Evolutionary conservation across 1,284 basidiomycete species (phyloP).

Genomic region (Mycena sp.): DNA sequence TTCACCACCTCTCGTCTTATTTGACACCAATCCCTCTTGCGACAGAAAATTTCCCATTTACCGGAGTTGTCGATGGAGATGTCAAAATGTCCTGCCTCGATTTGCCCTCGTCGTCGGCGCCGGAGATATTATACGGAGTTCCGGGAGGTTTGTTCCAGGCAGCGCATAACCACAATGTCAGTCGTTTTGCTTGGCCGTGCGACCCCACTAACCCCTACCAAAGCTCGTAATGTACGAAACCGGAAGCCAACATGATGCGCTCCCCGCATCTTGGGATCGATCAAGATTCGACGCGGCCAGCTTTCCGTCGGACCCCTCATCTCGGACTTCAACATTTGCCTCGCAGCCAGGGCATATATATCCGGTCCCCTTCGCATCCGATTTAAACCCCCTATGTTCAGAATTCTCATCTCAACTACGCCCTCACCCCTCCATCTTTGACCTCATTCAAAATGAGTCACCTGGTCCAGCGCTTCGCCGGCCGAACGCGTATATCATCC

Average conservation of each 20-base stretch:
- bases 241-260: background rate
- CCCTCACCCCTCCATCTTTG: conserved; percentile 27
- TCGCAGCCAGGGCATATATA: background rate
- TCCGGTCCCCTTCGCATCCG: background rate
- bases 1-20: background rate
- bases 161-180: background rate
- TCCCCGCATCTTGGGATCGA: background rate
- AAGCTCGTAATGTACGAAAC: background rate
- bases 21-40: background rate
- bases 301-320: background rate
- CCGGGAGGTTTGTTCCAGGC: background rate
- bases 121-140: background rate
- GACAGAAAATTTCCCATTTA: background rate
- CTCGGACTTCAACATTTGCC: background rate
- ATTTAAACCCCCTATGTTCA: background rate
- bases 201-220: background rate
- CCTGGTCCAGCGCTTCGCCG: background rate
- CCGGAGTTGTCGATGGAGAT: conserved; percentile 7
- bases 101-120: background rate
- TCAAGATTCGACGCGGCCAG: background rate
- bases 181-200: background rate
- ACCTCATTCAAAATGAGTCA: conserved; percentile 23
- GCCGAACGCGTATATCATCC: conserved; percentile 15
- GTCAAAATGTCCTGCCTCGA: conserved; percentile 24
- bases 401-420: background rate